A percentile compares a stretch with the other conserved stretches of the same genome.
Conservation (phyloP, 2,329 filamentous ascomycete genomes). For the Fusarium sp. region DNA sequence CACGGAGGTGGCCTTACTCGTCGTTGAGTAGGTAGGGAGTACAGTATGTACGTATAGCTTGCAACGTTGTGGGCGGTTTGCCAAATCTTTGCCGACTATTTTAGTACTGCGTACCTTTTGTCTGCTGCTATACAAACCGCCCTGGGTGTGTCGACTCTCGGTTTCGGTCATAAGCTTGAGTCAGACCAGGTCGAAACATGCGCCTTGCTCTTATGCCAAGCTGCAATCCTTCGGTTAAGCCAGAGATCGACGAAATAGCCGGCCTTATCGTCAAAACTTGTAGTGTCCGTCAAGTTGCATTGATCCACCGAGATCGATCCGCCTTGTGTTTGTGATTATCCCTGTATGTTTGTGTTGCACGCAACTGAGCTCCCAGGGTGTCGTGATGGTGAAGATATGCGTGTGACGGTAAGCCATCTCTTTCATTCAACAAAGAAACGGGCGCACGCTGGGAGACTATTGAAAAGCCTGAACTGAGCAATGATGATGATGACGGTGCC, state of each 20-base stretch:
- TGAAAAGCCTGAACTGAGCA: not conserved
- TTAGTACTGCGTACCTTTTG: slow-evolving; percentile 5
- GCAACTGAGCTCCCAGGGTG: slow-evolving; percentile 32
- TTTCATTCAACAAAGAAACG: slow-evolving; percentile 4
- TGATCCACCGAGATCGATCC: slow-evolving; percentile 46
- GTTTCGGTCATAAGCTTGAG: not conserved
- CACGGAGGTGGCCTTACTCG: slow-evolving; percentile 13
- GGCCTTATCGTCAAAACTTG: slow-evolving; percentile 39
- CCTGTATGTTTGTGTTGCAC: slow-evolving; percentile 44
- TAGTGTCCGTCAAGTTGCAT: slow-evolving; percentile 30
- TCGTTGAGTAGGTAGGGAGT: not conserved
- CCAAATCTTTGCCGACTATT: slow-evolving; percentile 14
- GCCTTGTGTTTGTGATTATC: slow-evolving; percentile 39
- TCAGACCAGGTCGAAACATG: not conserved
- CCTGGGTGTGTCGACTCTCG: not conserved
- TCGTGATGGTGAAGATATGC: slow-evolving; percentile 28
- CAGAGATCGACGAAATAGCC: slow-evolving; percentile 28
- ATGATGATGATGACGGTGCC: slow-evolving; percentile 3
- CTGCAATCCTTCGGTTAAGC: slow-evolving; percentile 9
- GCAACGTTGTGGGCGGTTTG: not conserved
- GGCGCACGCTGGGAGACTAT: not conserved
- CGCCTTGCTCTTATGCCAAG: slow-evolving; percentile 13
- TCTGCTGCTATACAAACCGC: not conserved
- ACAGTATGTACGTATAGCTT: not conserved
- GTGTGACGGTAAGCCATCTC: slow-evolving; percentile 20